Evolutionary conservation across 768 basidiomycete species (phyloP).

Genomic region (Kwoniella botswanensis): DNA sequence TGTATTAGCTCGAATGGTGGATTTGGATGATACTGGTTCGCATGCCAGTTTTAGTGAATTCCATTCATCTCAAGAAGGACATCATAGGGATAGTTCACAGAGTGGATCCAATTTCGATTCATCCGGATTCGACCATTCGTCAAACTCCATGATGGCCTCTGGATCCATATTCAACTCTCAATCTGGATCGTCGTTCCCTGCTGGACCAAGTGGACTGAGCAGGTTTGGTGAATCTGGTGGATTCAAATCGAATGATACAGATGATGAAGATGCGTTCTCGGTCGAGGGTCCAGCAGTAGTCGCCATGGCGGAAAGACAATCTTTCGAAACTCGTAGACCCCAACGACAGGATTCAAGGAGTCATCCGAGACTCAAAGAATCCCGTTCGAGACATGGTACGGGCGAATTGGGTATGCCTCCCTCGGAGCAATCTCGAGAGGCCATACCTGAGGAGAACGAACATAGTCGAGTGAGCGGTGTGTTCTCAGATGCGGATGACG

Average conservation of each 20-base stretch:
- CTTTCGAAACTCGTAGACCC: constrained; percentile 49
- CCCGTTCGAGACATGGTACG: constrained; percentile 35
- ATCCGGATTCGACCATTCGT: constrained; percentile 22
- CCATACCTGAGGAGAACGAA: constrained; percentile 15
- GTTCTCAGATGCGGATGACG: constrained; percentile 51
- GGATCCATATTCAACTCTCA: constrained; percentile 25
- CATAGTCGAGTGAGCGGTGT: constrained; percentile 31
- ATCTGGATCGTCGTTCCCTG: constrained; percentile 37
- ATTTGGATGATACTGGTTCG: constrained; percentile 39
- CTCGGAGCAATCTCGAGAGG: constrained; percentile 26
- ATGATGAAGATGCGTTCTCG: constrained; percentile 43
- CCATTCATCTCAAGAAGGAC: constrained; percentile 30
- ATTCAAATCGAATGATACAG: constrained; percentile 50
- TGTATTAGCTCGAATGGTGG: constrained; percentile 45
- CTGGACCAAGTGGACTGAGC: constrained; percentile 47
- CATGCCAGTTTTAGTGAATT: constrained; percentile 54
- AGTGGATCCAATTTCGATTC: constrained; percentile 16
- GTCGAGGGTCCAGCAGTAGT: constrained; percentile 49
- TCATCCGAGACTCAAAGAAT: constrained; percentile 34
- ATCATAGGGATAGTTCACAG: constrained; percentile 14
- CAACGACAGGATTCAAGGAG: constrained; percentile 27
- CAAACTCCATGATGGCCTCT: constrained; percentile 29
- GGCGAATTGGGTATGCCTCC: constrained; percentile 24
- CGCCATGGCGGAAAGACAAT: constrained; percentile 51
- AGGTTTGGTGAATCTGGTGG: constrained; percentile 45